Percentiles rank a stretch among this genome's conserved stretches.
phyloP scores from a whole-genome alignment of 23 red algal genomes.

The Gracilaria caudata region DNA sequence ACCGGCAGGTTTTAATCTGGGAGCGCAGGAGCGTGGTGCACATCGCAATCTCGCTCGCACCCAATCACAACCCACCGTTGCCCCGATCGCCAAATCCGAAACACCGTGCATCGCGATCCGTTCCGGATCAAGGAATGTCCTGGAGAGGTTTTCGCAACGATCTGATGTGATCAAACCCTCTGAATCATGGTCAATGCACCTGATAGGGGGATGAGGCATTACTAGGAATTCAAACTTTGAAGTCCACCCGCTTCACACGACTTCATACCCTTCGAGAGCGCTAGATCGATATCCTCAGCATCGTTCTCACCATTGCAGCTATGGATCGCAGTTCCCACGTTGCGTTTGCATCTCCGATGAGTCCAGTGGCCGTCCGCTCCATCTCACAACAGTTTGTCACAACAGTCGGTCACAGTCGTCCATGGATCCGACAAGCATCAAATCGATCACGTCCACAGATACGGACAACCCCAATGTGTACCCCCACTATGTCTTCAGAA shows the following conservation, averaged over 20 bases:
- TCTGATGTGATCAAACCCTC: no score
- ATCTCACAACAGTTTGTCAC: conserved; percentile 11
- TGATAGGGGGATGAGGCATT: neutral
- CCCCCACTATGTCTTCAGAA: conserved; percentile 31
- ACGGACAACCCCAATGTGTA: neutral
- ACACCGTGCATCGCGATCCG: neutral
- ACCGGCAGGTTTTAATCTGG: neutral
- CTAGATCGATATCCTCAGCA: neutral
- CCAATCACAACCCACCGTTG: neutral
- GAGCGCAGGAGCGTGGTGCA: neutral
- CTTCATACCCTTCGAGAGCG: neutral
- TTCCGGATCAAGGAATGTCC: neutral
- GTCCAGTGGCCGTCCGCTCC: neutral
- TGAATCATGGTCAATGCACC: no score
- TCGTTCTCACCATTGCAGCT: neutral
- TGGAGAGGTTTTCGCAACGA: no score
- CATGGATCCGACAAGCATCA: neutral
- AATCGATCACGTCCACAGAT: neutral
- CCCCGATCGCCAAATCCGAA: neutral
- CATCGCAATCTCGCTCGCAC: neutral
- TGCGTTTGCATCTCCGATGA: conserved; percentile 15
- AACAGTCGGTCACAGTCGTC: neutral
- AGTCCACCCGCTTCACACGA: neutral
- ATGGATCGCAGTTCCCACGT: conserved; percentile 5
- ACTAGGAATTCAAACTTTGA: neutral